Evolutionary conservation across 2,329 filamentous ascomycete species (phyloP).

Genomic region (Cladosporium oxysporum): DNA sequence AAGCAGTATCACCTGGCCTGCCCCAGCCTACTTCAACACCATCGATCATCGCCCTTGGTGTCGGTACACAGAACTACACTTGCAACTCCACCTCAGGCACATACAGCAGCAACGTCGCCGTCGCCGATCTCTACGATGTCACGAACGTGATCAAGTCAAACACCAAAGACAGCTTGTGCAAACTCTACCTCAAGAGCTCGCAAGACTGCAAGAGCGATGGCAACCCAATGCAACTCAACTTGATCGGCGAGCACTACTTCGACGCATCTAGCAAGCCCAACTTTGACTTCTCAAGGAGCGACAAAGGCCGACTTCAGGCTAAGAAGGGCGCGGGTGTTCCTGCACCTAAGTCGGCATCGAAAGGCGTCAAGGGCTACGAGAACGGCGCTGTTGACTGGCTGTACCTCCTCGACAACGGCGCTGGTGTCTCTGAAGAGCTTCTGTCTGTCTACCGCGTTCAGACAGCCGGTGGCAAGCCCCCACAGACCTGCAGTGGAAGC

Average conservation of each 20-base stretch:
- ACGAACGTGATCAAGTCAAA: conserved; percentile 41
- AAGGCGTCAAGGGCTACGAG: conserved; percentile 37
- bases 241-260: conserved; percentile 69
- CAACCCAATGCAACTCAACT: conserved; percentile 19
- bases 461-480: conserved; percentile 49
- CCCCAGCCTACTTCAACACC: conserved; percentile 14
- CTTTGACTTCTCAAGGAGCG: conserved; percentile 51
- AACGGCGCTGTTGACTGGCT: conserved; percentile 50
- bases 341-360: conserved; percentile 52
- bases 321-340: conserved; percentile 53
- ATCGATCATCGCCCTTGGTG: conserved; percentile 57
- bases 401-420: conserved; percentile 43
- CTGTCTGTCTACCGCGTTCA: conserved; percentile 51
- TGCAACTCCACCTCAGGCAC: conserved; percentile 44
- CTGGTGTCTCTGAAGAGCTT: conserved; percentile 40
- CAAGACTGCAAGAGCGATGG: conserved; percentile 9
- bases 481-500: conserved; percentile 40
- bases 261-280: conserved; percentile 51
- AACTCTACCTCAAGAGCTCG: conserved; percentile 23
- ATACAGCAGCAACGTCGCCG: conserved; percentile 36
- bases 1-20: conserved; percentile 14
- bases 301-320: conserved; percentile 37
- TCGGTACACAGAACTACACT: conserved; percentile 70
- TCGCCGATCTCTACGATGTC: conserved; percentile 49
- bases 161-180: conserved; percentile 25